phyloP scores from a whole-genome alignment of 2,329 filamentous ascomycete species.

The Fusarium sarcochroum region DNA sequence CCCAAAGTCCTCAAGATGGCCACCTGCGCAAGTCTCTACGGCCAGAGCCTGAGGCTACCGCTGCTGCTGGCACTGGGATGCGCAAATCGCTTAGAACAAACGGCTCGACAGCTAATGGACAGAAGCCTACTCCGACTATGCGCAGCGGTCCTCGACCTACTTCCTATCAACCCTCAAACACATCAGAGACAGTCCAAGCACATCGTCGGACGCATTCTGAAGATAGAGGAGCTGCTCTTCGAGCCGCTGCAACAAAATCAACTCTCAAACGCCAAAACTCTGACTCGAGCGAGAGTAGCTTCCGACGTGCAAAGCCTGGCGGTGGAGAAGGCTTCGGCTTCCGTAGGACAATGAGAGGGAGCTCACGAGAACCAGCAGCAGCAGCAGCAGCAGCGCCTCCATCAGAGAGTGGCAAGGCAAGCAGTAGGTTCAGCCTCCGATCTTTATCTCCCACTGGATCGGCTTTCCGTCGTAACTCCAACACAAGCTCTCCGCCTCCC shows the following conservation, averaged over 20 bases:
- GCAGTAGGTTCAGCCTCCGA: slow-evolving; percentile 78
- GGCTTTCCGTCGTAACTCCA: slow-evolving; percentile 61
- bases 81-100: slow-evolving; percentile 45
- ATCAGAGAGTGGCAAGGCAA: slow-evolving; percentile 51
- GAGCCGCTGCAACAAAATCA: slow-evolving; percentile 48
- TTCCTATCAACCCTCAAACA: slow-evolving; percentile 50
- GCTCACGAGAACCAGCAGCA: slow-evolving; percentile 39
- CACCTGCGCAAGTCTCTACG: slow-evolving; percentile 44
- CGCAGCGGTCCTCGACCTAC: slow-evolving; percentile 44
- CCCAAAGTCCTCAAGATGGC: slow-evolving; percentile 27
- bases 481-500: slow-evolving; percentile 54
- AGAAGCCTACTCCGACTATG: slow-evolving; percentile 8
- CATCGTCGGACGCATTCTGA: slow-evolving; percentile 47
- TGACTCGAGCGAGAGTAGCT: slow-evolving; percentile 84
- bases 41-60: slow-evolving; percentile 25
- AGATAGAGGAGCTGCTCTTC: slow-evolving; percentile 39
- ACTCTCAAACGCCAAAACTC: slow-evolving; percentile 68
- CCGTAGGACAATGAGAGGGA: slow-evolving; percentile 78
- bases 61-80: slow-evolving; percentile 32
- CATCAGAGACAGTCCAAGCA: slow-evolving; percentile 31
- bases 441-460: slow-evolving; percentile 77
- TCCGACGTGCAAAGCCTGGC: slow-evolving; percentile 73
- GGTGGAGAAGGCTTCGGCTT: slow-evolving; percentile 70
- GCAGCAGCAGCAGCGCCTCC: slow-evolving; percentile 25
- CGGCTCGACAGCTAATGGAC: slow-evolving; percentile 17